Percentiles rank a stretch among this genome's conserved stretches.
phyloP scores from a whole-genome alignment of 179 eudicot genomes.

The Silene coronaria region DNA sequence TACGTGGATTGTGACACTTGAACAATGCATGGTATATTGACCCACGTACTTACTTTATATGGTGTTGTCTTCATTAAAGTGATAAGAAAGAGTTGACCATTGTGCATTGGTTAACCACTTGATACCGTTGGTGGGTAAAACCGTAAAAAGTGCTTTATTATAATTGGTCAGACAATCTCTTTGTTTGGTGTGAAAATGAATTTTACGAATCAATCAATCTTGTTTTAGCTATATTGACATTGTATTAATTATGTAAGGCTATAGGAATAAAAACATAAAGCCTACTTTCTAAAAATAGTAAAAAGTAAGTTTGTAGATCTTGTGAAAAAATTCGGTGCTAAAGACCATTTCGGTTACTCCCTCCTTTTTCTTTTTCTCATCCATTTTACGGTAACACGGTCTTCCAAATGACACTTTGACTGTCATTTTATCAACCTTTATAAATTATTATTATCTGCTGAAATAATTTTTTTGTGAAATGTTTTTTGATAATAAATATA shows the following conservation, averaged over 20 bases:
- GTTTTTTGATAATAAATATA: too few relatives aligned
- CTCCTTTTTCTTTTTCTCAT: too few relatives aligned
- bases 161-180: slow-evolving; percentile 22
- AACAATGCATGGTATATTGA: slow-evolving; percentile 25
- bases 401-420: too few relatives aligned
- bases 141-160: slow-evolving; percentile 13
- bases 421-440: too few relatives aligned
- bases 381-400: too few relatives aligned
- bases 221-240: slow-evolving; percentile 13
- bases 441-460: too few relatives aligned
- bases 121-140: slow-evolving; percentile 18
- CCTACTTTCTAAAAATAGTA: neutral
- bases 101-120: slow-evolving; percentile 20
- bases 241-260: neutral
- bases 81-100: slow-evolving; percentile 31
- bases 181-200: slow-evolving; percentile 26
- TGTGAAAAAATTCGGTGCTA: neutral
- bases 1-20: slow-evolving; percentile 13
- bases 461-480: too few relatives aligned
- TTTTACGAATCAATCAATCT: slow-evolving; percentile 4
- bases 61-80: slow-evolving; percentile 17
- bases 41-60: slow-evolving; percentile 9
- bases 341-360: too few relatives aligned
- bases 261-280: neutral
- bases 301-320: neutral